Percentiles rank a stretch among this genome's conserved stretches.
phyloP scores from a whole-genome alignment of 495 filamentous ascomycete genomes.

The Neurospora pannonica region DNA sequence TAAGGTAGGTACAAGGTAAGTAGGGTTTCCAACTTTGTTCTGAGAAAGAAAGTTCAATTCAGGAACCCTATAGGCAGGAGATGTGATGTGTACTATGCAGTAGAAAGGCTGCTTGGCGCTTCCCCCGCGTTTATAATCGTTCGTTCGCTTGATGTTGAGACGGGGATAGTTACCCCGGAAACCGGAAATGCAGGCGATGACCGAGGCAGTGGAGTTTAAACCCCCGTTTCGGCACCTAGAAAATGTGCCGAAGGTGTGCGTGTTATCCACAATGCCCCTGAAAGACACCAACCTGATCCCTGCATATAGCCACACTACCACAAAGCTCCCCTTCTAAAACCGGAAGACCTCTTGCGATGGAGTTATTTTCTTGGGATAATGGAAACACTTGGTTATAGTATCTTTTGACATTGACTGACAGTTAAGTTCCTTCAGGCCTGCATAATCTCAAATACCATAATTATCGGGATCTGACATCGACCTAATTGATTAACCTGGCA shows the following conservation, averaged over 20 bases:
- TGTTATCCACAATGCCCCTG: background rate
- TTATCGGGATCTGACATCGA: background rate
- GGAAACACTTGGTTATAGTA: background rate
- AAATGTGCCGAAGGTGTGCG: background rate
- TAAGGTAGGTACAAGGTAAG: background rate
- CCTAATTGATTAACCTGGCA: background rate
- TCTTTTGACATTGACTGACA: background rate
- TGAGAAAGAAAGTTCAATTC: background rate
- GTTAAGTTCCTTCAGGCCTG: background rate
- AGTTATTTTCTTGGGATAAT: background rate
- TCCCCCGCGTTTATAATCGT: background rate
- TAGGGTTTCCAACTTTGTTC: background rate
- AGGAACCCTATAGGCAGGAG: background rate
- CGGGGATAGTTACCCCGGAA: background rate
- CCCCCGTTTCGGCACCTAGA: background rate
- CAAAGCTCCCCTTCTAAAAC: background rate
- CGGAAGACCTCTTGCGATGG: background rate
- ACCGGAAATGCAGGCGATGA: background rate
- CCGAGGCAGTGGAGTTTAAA: background rate
- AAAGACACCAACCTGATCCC: background rate
- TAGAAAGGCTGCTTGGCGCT: background rate
- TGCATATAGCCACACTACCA: background rate
- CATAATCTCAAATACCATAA: background rate
- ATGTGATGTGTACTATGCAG: background rate
- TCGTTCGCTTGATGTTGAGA: background rate